Conservation (phyloP, 192 early-diverging fungal genomes). For the Coemansia sp. region DNA sequence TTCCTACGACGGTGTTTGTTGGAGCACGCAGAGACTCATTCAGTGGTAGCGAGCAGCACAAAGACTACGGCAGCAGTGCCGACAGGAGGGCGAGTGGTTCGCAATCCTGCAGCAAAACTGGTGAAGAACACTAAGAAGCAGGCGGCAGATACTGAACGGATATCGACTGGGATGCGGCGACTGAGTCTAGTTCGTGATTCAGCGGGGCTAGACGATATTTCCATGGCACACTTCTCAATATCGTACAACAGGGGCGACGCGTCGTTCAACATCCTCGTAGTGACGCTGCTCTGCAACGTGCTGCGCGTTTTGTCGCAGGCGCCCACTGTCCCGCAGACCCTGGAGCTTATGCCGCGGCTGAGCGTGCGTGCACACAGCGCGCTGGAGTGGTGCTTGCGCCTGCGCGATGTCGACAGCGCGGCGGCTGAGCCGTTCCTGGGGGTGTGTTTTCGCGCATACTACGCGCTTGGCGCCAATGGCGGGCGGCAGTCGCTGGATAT, state of each 20-base stretch:
- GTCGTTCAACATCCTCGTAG: constrained; percentile 37
- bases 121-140: not conserved
- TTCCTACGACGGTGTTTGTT: constrained; percentile 29
- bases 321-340: not conserved
- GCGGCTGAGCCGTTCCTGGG: constrained; percentile 28
- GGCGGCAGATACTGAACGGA: not conserved
- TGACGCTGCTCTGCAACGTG: constrained; percentile 42
- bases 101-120: constrained; percentile 28
- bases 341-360: constrained; percentile 1
- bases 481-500: constrained; percentile 17
- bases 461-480: constrained; percentile 24
- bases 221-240: constrained; percentile 24
- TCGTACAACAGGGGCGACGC: constrained; percentile 24
- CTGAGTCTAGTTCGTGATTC: constrained; percentile 35
- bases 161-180: constrained; percentile 30
- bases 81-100: constrained; percentile 26
- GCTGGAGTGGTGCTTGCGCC: constrained; percentile 43
- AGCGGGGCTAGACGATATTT: not conserved
- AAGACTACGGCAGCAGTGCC: constrained; percentile 1
- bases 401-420: constrained; percentile 28
- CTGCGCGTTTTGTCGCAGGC: constrained; percentile 39
- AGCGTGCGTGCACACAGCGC: constrained; percentile 20
- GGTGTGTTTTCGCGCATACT: constrained; percentile 50
- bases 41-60: not conserved
- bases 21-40: constrained; percentile 41